Evolutionary conservation across 2,329 filamentous ascomycete species (phyloP).

Genomic region (Venturiaceae sp.): DNA sequence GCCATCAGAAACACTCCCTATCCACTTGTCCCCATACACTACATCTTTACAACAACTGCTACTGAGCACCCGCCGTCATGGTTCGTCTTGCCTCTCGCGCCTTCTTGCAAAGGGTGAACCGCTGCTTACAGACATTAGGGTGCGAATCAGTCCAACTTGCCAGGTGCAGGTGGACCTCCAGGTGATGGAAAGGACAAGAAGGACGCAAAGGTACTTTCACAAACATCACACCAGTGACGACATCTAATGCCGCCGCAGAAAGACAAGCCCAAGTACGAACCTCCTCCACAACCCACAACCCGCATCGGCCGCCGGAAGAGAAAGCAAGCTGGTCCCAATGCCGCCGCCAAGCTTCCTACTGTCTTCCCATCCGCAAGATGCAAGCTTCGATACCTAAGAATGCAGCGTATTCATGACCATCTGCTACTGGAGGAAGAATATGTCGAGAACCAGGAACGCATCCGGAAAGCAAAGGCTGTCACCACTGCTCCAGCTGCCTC

Average conservation of each 20-base stretch:
- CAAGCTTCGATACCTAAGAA: conserved; percentile 91
- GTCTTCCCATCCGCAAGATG: conserved; percentile 94
- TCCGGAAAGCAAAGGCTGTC: conserved; percentile 85
- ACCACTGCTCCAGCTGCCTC: conserved; percentile 52
- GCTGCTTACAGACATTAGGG: conserved; percentile 40
- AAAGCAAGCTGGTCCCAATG: conserved; percentile 85
- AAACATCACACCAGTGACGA: too few relatives aligned
- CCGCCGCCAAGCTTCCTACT: conserved; percentile 86
- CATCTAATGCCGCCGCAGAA: too few relatives aligned
- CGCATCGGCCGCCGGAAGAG: conserved; percentile 98
- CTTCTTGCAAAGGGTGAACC: not conserved
- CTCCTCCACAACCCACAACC: conserved; percentile 90
- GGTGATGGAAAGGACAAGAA: conserved; percentile 88
- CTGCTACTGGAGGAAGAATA: conserved; percentile 95
- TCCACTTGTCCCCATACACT: not conserved
- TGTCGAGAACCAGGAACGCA: conserved; percentile 94
- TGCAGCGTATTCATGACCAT: conserved; percentile 98
- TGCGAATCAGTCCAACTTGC: conserved; percentile 76
- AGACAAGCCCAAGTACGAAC: conserved; percentile 99
- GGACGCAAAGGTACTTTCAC: conserved; percentile 39
- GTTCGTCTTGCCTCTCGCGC: not conserved
- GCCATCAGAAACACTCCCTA: not conserved
- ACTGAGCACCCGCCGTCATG: not conserved
- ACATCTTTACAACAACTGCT: not conserved
- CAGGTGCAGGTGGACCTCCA: conserved; percentile 55